Evolutionary conservation across 108 stramenopile genomes (phyloP).

Genomic region (Cyclotella choctawhatcheeana): DNA sequence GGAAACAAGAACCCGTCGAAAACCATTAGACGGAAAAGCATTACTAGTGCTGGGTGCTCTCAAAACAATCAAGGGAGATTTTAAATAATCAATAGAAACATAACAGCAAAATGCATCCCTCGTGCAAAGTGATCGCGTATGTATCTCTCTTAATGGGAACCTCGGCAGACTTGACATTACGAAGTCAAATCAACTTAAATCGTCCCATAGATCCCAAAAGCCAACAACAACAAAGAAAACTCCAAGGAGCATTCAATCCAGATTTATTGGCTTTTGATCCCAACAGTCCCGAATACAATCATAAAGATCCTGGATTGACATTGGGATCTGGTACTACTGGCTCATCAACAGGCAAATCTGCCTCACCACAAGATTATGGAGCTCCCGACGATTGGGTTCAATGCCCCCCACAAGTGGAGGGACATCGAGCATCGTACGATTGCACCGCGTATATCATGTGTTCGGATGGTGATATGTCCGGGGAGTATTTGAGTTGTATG

Average conservation of each 20-base stretch:
- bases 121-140: too few species aligned
- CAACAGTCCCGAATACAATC: slow-evolving; percentile 21
- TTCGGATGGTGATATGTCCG: slow-evolving; percentile 1
- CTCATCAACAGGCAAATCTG: background rate
- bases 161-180: background rate
- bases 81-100: too few species aligned
- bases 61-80: too few species aligned
- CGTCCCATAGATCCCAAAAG: background rate
- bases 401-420: slow-evolving; percentile 20
- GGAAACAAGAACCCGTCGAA: too few species aligned
- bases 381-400: slow-evolving; percentile 28
- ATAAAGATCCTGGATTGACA: slow-evolving; percentile 2
- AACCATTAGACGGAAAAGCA: too few species aligned
- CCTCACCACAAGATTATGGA: background rate
- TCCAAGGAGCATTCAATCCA: slow-evolving; percentile 32
- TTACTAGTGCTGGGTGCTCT: too few species aligned
- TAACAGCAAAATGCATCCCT: too few species aligned
- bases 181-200: background rate
- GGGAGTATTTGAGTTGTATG: slow-evolving; percentile 36
- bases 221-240: background rate
- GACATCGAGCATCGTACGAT: slow-evolving; percentile 38
- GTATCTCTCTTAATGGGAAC: background rate
- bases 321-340: background rate
- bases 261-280: slow-evolving; percentile 28
- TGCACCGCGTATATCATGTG: slow-evolving; percentile 38